These are phyloP conservation scores for Blastocystis sp. DNA, from an alignment of 352 stramenopile genomes.

Conservation along the genomic window DNA sequence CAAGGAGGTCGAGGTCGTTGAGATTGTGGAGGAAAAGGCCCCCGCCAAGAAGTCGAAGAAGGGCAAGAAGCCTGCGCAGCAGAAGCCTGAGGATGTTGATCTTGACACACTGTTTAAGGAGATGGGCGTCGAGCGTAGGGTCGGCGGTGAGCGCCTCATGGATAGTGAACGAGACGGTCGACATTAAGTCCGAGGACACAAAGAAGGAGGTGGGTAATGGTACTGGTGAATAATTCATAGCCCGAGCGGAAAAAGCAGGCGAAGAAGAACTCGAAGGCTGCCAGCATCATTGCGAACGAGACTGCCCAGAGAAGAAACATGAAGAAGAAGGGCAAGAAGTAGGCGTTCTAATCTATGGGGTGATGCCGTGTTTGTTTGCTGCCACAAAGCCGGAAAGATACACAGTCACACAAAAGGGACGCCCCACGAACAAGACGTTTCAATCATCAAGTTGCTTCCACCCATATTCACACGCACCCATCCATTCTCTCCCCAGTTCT, in stretches of 20 bases:
- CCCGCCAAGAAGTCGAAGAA: constrained; percentile 46
- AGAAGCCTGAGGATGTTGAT: constrained; percentile 27
- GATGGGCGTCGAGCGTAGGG: constrained; percentile 30
- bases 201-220: neutral
- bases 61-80: constrained; percentile 39
- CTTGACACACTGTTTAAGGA: constrained; percentile 47
- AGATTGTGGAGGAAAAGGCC: constrained; percentile 19
- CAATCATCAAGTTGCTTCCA: constrained; percentile 83
- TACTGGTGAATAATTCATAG: neutral
- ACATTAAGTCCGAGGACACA: constrained; percentile 15
- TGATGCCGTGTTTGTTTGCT: neutral
- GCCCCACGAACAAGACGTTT: constrained; percentile 79
- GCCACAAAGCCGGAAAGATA: neutral
- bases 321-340: constrained; percentile 67
- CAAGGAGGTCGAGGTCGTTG: neutral
- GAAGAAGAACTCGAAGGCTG: constrained; percentile 46
- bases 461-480: constrained; percentile 86
- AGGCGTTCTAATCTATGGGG: neutral
- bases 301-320: constrained; percentile 48
- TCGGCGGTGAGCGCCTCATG: neutral
- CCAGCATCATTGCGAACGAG: constrained; percentile 47
- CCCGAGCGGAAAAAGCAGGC: neutral
- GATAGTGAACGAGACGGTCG: constrained; percentile 26
- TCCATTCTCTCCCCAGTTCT: constrained; percentile 85
- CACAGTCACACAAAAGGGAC: constrained; percentile 73